Evolutionary conservation across 1,139 yeast species (phyloP).

Genomic region (Debaryomyces udenii): DNA sequence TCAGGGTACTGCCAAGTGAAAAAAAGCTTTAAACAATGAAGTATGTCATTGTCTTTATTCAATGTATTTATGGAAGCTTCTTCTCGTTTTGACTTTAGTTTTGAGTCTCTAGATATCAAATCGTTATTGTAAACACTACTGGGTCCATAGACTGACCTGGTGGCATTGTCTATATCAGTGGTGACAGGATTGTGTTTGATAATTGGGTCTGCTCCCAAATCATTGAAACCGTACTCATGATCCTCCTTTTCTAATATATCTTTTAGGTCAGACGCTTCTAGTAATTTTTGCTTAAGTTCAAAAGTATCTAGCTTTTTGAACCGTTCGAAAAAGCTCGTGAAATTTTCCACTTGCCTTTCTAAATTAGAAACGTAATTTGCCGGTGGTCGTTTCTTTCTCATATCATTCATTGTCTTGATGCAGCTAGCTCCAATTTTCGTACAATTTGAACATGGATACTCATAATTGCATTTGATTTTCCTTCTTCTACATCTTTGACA

Average conservation of each 20-base stretch:
- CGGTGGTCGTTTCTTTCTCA: constrained; percentile 56
- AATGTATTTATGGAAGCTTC: constrained; percentile 30
- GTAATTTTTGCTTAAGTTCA: constrained; percentile 25
- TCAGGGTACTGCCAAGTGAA: constrained; percentile 71
- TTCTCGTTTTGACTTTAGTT: constrained; percentile 20
- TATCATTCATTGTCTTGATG: constrained; percentile 51
- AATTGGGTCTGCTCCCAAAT: not conserved
- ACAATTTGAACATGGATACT: constrained; percentile 56
- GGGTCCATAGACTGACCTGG: constrained; percentile 49
- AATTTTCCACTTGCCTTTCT: constrained; percentile 31
- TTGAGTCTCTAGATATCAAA: constrained; percentile 26
- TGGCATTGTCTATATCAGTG: constrained; percentile 4
- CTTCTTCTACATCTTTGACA: constrained; percentile 57
- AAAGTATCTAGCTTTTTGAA: constrained; percentile 24
- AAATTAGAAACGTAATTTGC: constrained; percentile 49
- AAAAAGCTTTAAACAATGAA: constrained; percentile 56
- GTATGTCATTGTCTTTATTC: constrained; percentile 44
- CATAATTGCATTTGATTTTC: constrained; percentile 56
- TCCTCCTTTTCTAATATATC: constrained; percentile 15
- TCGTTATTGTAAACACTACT: constrained; percentile 51
- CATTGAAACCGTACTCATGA: not conserved
- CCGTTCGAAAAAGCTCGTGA: constrained; percentile 28
- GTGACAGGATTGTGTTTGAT: constrained; percentile 1
- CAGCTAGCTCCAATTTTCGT: constrained; percentile 48
- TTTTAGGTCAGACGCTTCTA: constrained; percentile 24